phyloP scores from a whole-genome alignment of 352 stramenopile species.

The Ochromonadaceae sp. region DNA sequence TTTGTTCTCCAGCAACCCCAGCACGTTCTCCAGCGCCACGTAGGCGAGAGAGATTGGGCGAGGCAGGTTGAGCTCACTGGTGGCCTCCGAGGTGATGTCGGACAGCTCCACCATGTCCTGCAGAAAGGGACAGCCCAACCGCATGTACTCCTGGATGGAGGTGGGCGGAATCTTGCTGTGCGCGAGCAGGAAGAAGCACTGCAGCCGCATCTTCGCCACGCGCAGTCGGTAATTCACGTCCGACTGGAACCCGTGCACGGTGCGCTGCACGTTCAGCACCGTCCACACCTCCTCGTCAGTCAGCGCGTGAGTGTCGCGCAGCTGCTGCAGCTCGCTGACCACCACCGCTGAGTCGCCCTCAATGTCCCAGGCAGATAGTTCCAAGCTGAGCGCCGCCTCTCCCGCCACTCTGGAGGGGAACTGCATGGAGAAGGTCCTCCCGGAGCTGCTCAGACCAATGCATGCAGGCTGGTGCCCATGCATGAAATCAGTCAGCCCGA shows the following conservation, averaged over 20 bases:
- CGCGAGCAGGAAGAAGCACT: neutral
- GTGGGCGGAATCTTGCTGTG: neutral
- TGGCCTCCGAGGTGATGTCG: neutral
- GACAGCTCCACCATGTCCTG: neutral
- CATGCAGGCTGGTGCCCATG: neutral
- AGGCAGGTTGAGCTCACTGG: neutral
- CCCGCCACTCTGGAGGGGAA: no score
- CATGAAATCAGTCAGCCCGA: neutral
- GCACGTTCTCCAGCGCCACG: neutral
- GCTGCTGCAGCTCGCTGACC: no score
- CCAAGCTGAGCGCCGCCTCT: no score
- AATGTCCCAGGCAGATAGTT: no score
- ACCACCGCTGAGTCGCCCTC: no score
- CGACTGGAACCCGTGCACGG: no score
- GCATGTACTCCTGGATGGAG: neutral
- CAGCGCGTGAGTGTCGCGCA: no score
- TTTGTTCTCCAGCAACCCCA: conserved; percentile 6
- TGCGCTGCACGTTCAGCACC: no score
- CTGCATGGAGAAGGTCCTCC: no score
- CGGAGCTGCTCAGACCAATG: no score
- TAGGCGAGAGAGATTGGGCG: neutral
- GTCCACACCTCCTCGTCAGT: no score
- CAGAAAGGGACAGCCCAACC: neutral
- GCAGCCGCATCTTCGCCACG: neutral
- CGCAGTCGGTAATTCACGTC: no score